A percentile compares a stretch with the other conserved stretches of the same genome.
phyloP scores from a whole-genome alignment of 23 red algal genomes.

The Agarophyton chilense region DNA sequence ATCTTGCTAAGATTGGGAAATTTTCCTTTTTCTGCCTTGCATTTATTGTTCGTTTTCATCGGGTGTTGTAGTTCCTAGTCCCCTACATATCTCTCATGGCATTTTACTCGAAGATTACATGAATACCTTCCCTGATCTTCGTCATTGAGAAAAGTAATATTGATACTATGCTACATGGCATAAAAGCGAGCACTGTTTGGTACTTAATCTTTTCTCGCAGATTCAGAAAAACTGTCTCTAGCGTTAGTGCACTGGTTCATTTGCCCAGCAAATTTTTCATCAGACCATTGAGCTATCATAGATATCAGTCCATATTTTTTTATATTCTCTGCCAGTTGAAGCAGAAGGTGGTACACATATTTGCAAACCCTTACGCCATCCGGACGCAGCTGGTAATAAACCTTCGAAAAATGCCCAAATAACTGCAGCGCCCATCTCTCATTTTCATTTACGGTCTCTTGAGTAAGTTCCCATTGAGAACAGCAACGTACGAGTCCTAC shows the following conservation, averaged over 20 bases:
- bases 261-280: background rate
- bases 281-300: background rate
- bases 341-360: background rate
- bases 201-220: conserved; percentile 13
- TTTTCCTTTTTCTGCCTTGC: background rate
- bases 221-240: background rate
- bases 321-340: background rate
- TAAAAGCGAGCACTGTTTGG: background rate
- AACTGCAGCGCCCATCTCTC: background rate
- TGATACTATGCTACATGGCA: background rate
- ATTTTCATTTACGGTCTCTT: background rate
- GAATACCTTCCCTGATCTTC: background rate
- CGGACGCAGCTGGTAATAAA: background rate
- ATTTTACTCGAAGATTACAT: background rate
- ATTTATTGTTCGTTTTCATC: background rate
- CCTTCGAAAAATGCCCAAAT: background rate
- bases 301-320: background rate
- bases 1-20: background rate
- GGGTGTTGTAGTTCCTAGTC: background rate
- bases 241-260: background rate
- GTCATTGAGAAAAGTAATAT: background rate
- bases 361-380: conserved; percentile 1
- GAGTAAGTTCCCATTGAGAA: background rate
- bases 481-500: background rate
- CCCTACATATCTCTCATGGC: background rate